Evolutionary conservation across 768 basidiomycete species (phyloP).

Genomic region (Mycena venus): DNA sequence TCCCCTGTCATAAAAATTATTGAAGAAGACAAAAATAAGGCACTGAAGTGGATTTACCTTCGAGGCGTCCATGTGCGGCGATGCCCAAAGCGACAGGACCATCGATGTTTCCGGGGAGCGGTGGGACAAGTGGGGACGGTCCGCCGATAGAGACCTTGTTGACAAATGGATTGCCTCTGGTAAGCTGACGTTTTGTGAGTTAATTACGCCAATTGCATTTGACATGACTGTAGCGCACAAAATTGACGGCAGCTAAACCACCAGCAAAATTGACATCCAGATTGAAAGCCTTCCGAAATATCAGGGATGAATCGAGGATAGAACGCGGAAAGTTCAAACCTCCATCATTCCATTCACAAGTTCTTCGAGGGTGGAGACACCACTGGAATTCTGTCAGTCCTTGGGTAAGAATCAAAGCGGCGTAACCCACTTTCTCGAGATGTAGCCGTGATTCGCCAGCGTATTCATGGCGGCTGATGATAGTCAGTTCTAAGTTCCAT

Average conservation of each 20-base stretch:
- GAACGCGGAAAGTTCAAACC: not conserved
- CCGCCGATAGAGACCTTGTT: conserved; percentile 33
- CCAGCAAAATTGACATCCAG: conserved; percentile 14
- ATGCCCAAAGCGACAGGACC: conserved; percentile 30
- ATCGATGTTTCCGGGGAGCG: conserved; percentile 25
- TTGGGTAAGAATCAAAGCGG: too few relatives aligned
- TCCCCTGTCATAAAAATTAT: conserved; percentile 6
- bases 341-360: conserved; percentile 29
- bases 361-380: conserved; percentile 34
- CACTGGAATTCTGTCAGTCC: too few relatives aligned
- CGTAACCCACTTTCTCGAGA: conserved; percentile 23
- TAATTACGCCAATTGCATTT: not conserved
- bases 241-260: conserved; percentile 25
- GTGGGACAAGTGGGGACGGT: conserved; percentile 21
- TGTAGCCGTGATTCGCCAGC: conserved; percentile 28
- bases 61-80: conserved; percentile 33
- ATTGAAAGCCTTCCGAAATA: conserved; percentile 24
- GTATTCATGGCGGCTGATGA: conserved; percentile 35
- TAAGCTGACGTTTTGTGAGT: conserved; percentile 12
- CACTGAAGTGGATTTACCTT: not conserved
- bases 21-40: too few relatives aligned
- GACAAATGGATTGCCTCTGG: conserved; percentile 30
- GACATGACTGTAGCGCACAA: not conserved
- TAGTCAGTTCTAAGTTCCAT: not conserved
- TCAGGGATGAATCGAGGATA: not conserved